Evolutionary conservation across 495 filamentous ascomycete genomes (phyloP).

Genomic region (Penicillium odoratum): DNA sequence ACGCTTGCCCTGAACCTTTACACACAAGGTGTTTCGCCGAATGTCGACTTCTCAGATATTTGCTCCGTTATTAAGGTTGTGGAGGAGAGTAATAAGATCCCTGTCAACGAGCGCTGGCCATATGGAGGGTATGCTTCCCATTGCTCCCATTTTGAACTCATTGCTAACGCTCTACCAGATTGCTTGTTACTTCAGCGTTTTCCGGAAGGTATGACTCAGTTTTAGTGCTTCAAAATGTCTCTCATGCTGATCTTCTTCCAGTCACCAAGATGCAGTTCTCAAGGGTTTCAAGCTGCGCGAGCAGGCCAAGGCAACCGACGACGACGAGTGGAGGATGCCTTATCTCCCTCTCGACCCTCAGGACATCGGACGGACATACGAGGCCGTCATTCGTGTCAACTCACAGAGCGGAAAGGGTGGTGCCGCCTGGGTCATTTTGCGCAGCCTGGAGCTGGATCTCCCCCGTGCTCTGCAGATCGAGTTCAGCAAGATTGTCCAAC

Average conservation of each 20-base stretch:
- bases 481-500: constrained; percentile 86
- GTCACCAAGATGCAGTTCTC: constrained; percentile 95
- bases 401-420: constrained; percentile 95
- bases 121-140: constrained; percentile 63
- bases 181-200: constrained; percentile 50
- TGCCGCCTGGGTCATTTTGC: constrained; percentile 90
- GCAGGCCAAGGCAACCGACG: constrained; percentile 53
- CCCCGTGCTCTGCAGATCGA: constrained; percentile 91
- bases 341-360: constrained; percentile 92
- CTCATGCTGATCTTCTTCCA: not conserved
- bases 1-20: constrained; percentile 95
- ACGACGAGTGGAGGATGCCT: constrained; percentile 71
- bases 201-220: constrained; percentile 5
- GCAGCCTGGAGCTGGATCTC: constrained; percentile 84
- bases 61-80: constrained; percentile 85
- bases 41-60: constrained; percentile 91
- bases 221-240: not conserved
- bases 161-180: constrained; percentile 27
- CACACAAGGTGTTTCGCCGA: constrained; percentile 86
- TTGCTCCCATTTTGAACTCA: not conserved
- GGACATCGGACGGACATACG: constrained; percentile 94
- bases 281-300: constrained; percentile 85
- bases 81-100: constrained; percentile 92
- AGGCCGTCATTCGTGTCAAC: constrained; percentile 97
- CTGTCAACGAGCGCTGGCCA: constrained; percentile 82